A percentile compares a stretch with the other conserved stretches of the same genome.
Conservation (phyloP, 345 rosid genomes). For the Mallotus nudiflorus region DNA sequence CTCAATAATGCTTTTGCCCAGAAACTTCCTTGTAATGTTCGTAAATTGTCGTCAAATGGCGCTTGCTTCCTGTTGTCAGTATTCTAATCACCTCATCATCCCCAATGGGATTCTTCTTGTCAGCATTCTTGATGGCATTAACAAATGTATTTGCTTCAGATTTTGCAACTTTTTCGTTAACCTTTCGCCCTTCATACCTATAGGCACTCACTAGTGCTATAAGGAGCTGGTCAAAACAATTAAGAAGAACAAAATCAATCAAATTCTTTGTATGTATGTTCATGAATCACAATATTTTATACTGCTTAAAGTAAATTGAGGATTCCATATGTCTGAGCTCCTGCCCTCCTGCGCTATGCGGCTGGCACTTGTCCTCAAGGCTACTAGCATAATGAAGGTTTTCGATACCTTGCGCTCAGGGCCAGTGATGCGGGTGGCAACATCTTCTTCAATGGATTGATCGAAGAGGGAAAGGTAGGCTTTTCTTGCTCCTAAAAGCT, state of each 20-base stretch:
- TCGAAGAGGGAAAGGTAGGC: no score
- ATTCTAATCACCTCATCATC: conserved; percentile 72
- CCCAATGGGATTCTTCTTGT: conserved; percentile 35
- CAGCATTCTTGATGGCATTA: conserved; percentile 40
- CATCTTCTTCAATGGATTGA: no score
- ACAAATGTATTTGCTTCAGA: conserved; percentile 59
- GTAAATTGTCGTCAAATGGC: conserved; percentile 53
- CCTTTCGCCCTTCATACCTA: conserved; percentile 73
- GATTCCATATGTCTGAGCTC: no score
- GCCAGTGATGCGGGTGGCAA: no score
- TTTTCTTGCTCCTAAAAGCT: no score
- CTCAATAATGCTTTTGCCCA: conserved; percentile 50
- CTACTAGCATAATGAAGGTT: no score
- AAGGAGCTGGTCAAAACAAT: conserved; percentile 55
- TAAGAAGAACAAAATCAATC: background rate
- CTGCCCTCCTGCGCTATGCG: background rate
- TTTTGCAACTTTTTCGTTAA: conserved; percentile 59
- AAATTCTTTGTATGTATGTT: background rate
- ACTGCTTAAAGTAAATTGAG: no score
- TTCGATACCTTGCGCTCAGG: no score
- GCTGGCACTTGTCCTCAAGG: conserved; percentile 41
- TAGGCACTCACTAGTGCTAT: conserved; percentile 90
- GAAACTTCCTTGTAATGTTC: conserved; percentile 49
- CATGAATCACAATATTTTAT: no score
- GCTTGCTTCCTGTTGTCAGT: conserved; percentile 79